Evolutionary conservation across 805 yeast genomes (phyloP).

Genomic region (Candida michaelii): DNA sequence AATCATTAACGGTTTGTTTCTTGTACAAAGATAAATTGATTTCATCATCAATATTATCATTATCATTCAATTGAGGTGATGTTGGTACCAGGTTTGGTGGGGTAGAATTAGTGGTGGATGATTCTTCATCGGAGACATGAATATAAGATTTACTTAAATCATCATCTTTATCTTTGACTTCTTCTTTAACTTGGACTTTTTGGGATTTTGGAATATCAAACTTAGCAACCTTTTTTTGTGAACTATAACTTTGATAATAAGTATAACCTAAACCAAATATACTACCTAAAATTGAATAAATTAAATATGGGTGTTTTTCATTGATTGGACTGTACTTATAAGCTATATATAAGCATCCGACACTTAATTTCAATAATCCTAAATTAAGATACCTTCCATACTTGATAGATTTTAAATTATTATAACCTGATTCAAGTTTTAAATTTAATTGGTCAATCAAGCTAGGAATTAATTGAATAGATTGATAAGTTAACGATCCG

Average conservation of each 20-base stretch:
- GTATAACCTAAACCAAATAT: constrained; percentile 39
- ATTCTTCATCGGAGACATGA: constrained; percentile 42
- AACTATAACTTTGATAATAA: constrained; percentile 16
- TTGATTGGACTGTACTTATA: constrained; percentile 53
- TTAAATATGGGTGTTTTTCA: constrained; percentile 70
- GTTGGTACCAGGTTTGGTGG: constrained; percentile 18
- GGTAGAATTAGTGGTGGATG: constrained; percentile 16
- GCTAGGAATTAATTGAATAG: constrained; percentile 30
- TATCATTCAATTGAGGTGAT: constrained; percentile 12
- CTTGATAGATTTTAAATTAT: constrained; percentile 23
- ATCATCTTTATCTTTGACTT: constrained; percentile 16
- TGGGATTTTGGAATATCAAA: constrained; percentile 7
- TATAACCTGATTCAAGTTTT: constrained; percentile 9
- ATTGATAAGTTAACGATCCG: constrained; percentile 46
- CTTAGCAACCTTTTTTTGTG: constrained; percentile 17
- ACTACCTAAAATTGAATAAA: constrained; percentile 61
- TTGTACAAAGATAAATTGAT: constrained; percentile 27
- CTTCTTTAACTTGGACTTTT: neutral
- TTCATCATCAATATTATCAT: constrained; percentile 23
- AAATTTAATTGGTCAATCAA: constrained; percentile 24
- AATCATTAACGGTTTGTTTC: constrained; percentile 27
- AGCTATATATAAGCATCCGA: constrained; percentile 54
- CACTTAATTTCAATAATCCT: constrained; percentile 47
- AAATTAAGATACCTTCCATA: constrained; percentile 23
- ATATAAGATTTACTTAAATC: constrained; percentile 40